Base-by-base conservation (phyloP, 495 filamentous ascomycete species). In the Thermothielavioides terrestris region DNA sequence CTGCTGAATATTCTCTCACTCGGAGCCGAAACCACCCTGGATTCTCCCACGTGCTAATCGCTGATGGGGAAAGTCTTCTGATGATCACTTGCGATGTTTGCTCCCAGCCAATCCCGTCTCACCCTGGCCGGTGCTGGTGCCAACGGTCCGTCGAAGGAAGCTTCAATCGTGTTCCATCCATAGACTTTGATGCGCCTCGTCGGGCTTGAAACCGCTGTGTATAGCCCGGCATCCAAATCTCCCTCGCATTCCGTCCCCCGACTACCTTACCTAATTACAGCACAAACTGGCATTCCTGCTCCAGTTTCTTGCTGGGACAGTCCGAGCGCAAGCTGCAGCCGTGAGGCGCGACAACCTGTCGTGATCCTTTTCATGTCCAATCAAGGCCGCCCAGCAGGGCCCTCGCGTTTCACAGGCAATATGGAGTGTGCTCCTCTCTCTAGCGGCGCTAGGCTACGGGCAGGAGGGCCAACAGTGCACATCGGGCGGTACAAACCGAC, bases 341-440 rank as follows among this genome's bases (percentile, higher is more conserved):
- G 46, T 47, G 47, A 50, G 54, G 57, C 55, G 25, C 50, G 44
- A 52, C 55, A 30, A 46, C 46, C 49, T 62, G 61, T 37, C 44
- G 61, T 66, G 61, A 53, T 49, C 50, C 54, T 57, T 45, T 55
- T 21, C 49, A 34, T 38, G 23, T 53, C 62, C 63, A 64, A 64
- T 66, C 57, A 64, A 35, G 8, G 17, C 21, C 6, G 12, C 36
- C 36, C 36, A 44, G 28, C 43, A 25, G 20, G 6, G 38, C 7
- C 43, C 10, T 48, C 32, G 36, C 30, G 63, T 66, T 9, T 18
- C 48, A 64, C 63, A 51, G 45, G 9, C 51, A 64, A 66, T 57
- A 55, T 64, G 50, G 22, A 42, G 30, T 54, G 49, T 54, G 37
- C 54, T 52, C 35, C 53, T 54, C 28, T 40, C 26, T 46, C 44